Percentiles rank a stretch among this genome's conserved stretches.
phyloP scores from a whole-genome alignment of 345 rosid genomes.

The Rhodamnia rubescens region DNA sequence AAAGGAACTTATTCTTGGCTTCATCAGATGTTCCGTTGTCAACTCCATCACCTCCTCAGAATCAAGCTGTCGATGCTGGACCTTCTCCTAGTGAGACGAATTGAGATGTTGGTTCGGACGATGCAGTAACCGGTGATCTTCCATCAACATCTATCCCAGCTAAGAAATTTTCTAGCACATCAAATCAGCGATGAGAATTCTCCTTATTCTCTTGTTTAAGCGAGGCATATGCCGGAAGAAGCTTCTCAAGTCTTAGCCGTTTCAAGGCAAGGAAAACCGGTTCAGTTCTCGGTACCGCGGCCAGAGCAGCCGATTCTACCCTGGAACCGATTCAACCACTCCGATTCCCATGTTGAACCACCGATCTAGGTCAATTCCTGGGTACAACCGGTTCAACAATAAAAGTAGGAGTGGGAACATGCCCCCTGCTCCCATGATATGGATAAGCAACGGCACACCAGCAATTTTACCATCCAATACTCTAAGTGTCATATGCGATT shows the following conservation, averaged over 20 bases:
- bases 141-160: neutral
- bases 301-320: neutral
- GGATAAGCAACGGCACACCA: neutral
- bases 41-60: neutral
- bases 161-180: neutral
- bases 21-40: neutral
- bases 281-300: neutral
- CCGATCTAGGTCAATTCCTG: neutral
- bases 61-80: neutral
- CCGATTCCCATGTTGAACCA: neutral
- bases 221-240: neutral
- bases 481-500: neutral
- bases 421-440: neutral
- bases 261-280: neutral
- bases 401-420: neutral
- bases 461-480: neutral
- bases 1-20: neutral
- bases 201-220: neutral
- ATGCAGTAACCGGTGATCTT: rapidly evolving
- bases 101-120: neutral
- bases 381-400: neutral
- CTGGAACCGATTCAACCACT: neutral
- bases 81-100: neutral
- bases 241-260: neutral
- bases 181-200: neutral